Percentiles rank a stretch among this genome's conserved stretches.
These are phyloP conservation scores for Clavulina sp. DNA, from an alignment of 768 basidiomycete species.

Conservation along the genomic window DNA sequence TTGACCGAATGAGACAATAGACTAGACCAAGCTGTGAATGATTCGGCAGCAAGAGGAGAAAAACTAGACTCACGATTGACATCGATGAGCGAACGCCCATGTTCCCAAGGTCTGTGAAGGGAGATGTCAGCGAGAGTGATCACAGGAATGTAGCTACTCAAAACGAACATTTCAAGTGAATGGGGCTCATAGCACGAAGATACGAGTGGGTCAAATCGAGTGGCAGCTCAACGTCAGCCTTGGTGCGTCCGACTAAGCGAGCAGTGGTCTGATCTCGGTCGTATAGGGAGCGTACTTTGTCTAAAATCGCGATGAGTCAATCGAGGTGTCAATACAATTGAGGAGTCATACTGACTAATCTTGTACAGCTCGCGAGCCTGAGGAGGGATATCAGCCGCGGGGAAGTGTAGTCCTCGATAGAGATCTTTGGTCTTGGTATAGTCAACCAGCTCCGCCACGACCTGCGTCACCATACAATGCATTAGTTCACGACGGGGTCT, in stretches of 20 bases:
- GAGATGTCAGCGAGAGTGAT: not conserved
- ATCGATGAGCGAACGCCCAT: conserved; percentile 74
- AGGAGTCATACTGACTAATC: conserved; percentile 41
- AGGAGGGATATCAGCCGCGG: conserved; percentile 48
- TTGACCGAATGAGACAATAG: conserved; percentile 60
- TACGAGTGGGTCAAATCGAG: conserved; percentile 75
- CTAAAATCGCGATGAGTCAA: conserved; percentile 18
- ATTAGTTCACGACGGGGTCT: too few relatives aligned
- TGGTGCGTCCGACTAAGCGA: conserved; percentile 43
- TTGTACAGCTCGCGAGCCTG: conserved; percentile 52
- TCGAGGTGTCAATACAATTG: not conserved
- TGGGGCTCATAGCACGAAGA: conserved; percentile 74
- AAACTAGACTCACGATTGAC: conserved; percentile 43
- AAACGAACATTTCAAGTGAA: conserved; percentile 58
- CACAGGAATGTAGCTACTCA: not conserved
- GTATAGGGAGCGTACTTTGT: conserved; percentile 64
- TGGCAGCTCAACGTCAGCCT: conserved; percentile 48
- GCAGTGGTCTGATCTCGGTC: conserved; percentile 57
- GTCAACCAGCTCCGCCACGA: conserved; percentile 65
- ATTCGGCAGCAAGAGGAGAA: not conserved
- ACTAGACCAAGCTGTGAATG: conserved; percentile 24
- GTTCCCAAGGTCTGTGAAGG: conserved; percentile 45
- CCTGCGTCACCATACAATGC: conserved; percentile 18
- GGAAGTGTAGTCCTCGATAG: conserved; percentile 55
- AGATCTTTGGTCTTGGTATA: conserved; percentile 58